These are phyloP conservation scores for Cercospora zeae-maydis DNA, from an alignment of 2,329 filamentous ascomycete species.

Conservation along the genomic window DNA sequence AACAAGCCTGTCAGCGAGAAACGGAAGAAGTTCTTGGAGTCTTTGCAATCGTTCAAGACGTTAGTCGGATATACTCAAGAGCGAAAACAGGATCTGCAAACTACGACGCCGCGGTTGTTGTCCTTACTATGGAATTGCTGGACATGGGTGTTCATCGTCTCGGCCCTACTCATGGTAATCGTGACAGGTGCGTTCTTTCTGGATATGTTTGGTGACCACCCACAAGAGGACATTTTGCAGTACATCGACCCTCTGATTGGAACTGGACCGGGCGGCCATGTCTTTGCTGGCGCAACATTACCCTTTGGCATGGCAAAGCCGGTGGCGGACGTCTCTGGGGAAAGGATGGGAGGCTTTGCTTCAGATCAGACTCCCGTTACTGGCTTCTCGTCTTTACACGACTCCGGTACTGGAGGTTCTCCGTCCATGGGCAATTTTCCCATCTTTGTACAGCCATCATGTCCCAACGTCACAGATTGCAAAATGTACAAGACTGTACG, in stretches of 20 bases:
- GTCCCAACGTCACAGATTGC: slow-evolving; percentile 47
- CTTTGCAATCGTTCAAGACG: slow-evolving; percentile 11
- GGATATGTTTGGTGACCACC: slow-evolving; percentile 22
- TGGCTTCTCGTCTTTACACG: slow-evolving; percentile 47
- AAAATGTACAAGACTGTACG: slow-evolving; percentile 51
- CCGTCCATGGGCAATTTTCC: slow-evolving; percentile 70
- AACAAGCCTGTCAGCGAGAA: slow-evolving; percentile 6
- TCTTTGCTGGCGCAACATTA: slow-evolving; percentile 43
- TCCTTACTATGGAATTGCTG: slow-evolving; percentile 14
- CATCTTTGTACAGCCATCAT: slow-evolving; percentile 62
- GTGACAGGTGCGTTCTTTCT: slow-evolving; percentile 11
- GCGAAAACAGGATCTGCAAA: neutral
- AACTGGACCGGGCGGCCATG: slow-evolving; percentile 36
- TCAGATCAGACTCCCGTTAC: slow-evolving; percentile 43
- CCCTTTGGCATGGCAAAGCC: slow-evolving; percentile 47
- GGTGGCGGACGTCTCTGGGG: slow-evolving; percentile 37
- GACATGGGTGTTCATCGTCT: slow-evolving; percentile 14
- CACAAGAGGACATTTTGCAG: slow-evolving; percentile 29
- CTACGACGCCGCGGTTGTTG: neutral
- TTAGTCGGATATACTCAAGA: slow-evolving; percentile 9
- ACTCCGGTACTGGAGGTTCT: slow-evolving; percentile 46
- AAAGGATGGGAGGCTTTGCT: slow-evolving; percentile 47
- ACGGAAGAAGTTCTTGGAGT: slow-evolving; percentile 11
- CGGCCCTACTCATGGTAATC: slow-evolving; percentile 11
- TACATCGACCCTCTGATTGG: slow-evolving; percentile 25